Base-by-base conservation (phyloP, 164 flowering plant genomes). In the Saururus chinensis region DNA sequence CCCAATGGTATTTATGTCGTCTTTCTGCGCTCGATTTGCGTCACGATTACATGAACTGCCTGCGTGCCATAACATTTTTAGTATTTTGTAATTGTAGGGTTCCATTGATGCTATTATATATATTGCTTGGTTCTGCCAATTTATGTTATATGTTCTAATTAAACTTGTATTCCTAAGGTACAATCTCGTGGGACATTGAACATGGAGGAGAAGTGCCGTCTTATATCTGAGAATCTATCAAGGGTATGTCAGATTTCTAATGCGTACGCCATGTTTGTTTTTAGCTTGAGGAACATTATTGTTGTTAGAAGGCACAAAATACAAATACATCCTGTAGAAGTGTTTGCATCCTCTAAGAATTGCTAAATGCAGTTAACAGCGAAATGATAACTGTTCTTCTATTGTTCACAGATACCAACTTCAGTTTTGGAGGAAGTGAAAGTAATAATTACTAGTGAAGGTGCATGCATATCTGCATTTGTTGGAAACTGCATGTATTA, bases 171-270 rank as follows among this genome's bases (percentile, higher is more conserved):
- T 37, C 63, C 42, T 48, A 63, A 85, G 93, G 70, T 70, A 40
- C 81, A 84, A 79, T 82, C 82, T 19, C 75, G 80, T 60, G 88
- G 85, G 10, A 75, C 68, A 24, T 73, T 89, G 19, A 53, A 74
- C 55, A 42, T 81, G 60, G 73, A 66, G 35, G 57, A 67, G 42
- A 90, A 83, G 71, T 73, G 76, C 73, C 49, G 57, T 61, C 66
- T 87, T 66, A 75, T 86, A 53, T 75, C 81, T 23, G 76, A 79
- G 10, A 48, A 56, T 65, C 35, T 87, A 21, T 71, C 87, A 0
- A 82, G 75, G 82, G 97, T 85, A 17, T 56, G 49, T 17, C 49
- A 12, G 14, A 10, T 45, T 4, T 45, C 49, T 45, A 12, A 7
- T 45, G 7, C 49, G 11, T 45, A 45, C 11, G 49, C 11, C 49